Evolutionary conservation across 1,284 basidiomycete genomes (phyloP), one percentile per base, ranked within the genome.

Genomic region (Puccinia horiana): DNA sequence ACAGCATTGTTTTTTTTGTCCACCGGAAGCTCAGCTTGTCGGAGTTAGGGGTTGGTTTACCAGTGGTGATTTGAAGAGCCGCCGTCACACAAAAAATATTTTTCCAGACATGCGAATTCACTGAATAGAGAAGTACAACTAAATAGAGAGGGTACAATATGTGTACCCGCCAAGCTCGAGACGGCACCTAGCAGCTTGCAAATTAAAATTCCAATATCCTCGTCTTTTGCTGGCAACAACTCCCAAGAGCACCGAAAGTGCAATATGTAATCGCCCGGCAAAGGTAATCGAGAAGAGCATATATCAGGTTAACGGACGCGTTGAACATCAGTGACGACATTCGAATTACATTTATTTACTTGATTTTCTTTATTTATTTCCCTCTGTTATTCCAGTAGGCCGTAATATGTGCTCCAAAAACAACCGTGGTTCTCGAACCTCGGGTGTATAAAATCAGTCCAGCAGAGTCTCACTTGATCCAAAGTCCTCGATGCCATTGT

Each of bases 1-100:
- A 52, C 72, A 5, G 49, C 72, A 56, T 74, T 74, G 32, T 72
- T 35, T 65, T 65, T 65, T 47, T 47, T n/a, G n/a, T 14, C 63
- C 63, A 65, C 37, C 32, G 63, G 40, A 65, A 65, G 35, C 63
- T 65, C 40, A 65, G 63, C 63, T 65, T n/a, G 16, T 40, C 63
- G 63, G 63, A 37, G 63, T 32, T 65, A 65, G 37, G 37, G 37
- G 63, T 23, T 61, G 58, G 37, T 42, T 65, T n/a, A 65, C 63
- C 58, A 5, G 58, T 61, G 58, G 58, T 61, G 58, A 61, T 61
- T 61, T 35, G 58, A 52, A 5, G 26, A 61, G 58, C 29, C 32
- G 35, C 6, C 16, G 58, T 35, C 58, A 18, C 37, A 18, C 6
- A 5, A 23, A n/a, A 42, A 40, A 9, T 58, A 47, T 8, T 58